phyloP scores from a whole-genome alignment of 2,329 filamentous ascomycete genomes.

The Leptosphaerulina australis region DNA sequence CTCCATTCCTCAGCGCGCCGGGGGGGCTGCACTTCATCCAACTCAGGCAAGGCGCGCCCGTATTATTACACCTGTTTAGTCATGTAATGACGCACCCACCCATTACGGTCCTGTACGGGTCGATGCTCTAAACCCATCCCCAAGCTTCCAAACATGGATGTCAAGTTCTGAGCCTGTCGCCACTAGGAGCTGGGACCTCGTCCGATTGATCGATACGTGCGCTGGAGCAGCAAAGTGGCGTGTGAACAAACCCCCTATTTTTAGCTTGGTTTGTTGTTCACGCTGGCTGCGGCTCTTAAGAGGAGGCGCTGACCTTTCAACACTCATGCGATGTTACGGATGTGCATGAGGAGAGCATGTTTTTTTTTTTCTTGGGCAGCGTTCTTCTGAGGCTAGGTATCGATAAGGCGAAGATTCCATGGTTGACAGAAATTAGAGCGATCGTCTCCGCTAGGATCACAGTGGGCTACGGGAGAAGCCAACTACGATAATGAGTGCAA shows the following conservation, averaged over 20 bases:
- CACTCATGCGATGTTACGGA: constrained; percentile 8
- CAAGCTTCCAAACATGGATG: constrained; percentile 24
- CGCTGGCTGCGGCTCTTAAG: constrained; percentile 9
- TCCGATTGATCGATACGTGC: constrained; percentile 28
- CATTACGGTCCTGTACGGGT: constrained; percentile 4
- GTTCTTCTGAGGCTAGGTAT: constrained; percentile 1
- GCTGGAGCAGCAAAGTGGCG: constrained; percentile 25
- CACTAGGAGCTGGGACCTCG: constrained; percentile 23
- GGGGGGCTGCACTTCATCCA: constrained; percentile 17
- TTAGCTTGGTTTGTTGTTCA: constrained; percentile 22
- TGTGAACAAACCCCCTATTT: constrained; percentile 28
- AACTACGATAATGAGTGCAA: constrained; percentile 1
- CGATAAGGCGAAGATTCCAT: constrained; percentile 1
- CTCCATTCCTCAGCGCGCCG: constrained; percentile 30
- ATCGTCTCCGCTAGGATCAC: constrained; percentile 8
- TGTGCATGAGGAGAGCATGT: constrained; percentile 5
- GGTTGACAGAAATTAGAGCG: neutral
- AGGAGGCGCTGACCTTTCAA: constrained; percentile 1
- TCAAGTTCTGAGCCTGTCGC: constrained; percentile 22
- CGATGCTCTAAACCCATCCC: constrained; percentile 17
- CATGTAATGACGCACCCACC: neutral
- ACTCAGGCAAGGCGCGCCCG: constrained; percentile 20
- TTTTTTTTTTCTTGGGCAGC: neutral
- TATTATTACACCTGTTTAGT: constrained; percentile 25
- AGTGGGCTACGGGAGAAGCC: constrained; percentile 7